Percentiles rank a stretch among this genome's conserved stretches.
Evolutionary conservation across 192 early-diverging fungal genomes (phyloP).

Genomic region (Rhizophagus prolifer): DNA sequence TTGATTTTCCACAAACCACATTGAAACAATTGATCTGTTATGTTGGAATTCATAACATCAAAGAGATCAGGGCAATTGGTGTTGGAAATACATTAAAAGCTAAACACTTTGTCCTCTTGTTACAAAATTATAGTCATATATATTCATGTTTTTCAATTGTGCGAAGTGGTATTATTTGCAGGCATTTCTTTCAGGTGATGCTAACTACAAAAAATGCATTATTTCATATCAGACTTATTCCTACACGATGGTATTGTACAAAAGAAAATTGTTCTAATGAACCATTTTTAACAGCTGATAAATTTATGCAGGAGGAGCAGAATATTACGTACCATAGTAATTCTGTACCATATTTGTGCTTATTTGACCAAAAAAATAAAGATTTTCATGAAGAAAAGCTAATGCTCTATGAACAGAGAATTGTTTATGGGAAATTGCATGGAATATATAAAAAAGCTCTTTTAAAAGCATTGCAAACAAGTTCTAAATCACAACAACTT

Average conservation of each 20-base stretch:
- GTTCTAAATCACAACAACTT: not conserved
- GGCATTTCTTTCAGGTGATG: not conserved
- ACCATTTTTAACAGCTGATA: not conserved
- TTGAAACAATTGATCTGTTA: too few species aligned
- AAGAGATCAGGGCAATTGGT: not conserved
- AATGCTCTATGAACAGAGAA: not conserved
- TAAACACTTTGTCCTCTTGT: not conserved
- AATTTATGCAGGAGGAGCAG: not conserved
- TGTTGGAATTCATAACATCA: not conserved
- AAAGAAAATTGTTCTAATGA: not conserved
- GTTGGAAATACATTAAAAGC: not conserved
- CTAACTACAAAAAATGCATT: not conserved
- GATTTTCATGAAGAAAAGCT: not conserved
- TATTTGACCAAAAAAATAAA: not conserved
- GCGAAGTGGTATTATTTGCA: not conserved
- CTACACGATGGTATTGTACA: not conserved
- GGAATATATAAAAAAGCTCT: not conserved
- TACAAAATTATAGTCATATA: not conserved
- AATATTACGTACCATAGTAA: not conserved
- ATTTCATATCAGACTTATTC: slow-evolving; percentile 1
- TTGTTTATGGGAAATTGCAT: not conserved
- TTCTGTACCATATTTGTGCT: not conserved
- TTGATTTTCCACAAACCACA: too few species aligned
- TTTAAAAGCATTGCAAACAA: not conserved
- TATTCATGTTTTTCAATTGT: not conserved